Base-by-base conservation (phyloP, 331 rosid genomes). In the Rosa hybrid region DNA sequence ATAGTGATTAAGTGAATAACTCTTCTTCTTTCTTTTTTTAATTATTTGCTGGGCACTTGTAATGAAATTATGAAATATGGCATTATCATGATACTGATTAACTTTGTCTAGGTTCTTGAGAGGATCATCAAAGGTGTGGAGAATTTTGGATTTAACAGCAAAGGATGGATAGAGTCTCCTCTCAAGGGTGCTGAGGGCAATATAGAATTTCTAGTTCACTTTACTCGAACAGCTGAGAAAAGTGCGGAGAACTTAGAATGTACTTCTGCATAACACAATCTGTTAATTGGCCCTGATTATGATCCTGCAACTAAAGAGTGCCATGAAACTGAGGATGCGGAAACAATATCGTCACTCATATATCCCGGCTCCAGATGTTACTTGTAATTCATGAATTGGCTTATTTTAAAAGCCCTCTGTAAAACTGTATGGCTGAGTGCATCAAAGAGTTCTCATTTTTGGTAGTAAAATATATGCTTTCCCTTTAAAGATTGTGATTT, bases 141-240 rank as follows among this genome's bases (percentile, higher is more conserved):
- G 88, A 87, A 86, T 48, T 88, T 88, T 45, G 99, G 98, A 80
- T 91, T 93, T 86, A 82, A 84, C 81, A 82, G 90, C 83, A 83
- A 85, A 83, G 99, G 98, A 23, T 90, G 92, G 97, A 90, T 93
- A 10, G 93, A 91, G 81, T 95, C 99, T 73, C 99, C 99, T 63
- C 88, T 95, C 60, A 95, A 90, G 83, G 99, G 98, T 23, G 97
- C 96, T 0, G 97, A 93, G 89, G 99, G 99, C 63, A 95, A 95
- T 82, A 90, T 88, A 75, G 97, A 95, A 82, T 95, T 95, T 80
- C 91, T 95, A 41, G 99, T 88, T 84, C 86, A 88, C 83, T 96
- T 96, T 62, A 56, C 62, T 78, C 87, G 92, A 75, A 86, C 75
- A 20, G 46, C 77, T 18, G 74, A 63, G 79, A 44, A 67, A 49